Base-by-base conservation (phyloP, 1,139 yeast species). In the Spencermartinsiella ligniputridi region DNA sequence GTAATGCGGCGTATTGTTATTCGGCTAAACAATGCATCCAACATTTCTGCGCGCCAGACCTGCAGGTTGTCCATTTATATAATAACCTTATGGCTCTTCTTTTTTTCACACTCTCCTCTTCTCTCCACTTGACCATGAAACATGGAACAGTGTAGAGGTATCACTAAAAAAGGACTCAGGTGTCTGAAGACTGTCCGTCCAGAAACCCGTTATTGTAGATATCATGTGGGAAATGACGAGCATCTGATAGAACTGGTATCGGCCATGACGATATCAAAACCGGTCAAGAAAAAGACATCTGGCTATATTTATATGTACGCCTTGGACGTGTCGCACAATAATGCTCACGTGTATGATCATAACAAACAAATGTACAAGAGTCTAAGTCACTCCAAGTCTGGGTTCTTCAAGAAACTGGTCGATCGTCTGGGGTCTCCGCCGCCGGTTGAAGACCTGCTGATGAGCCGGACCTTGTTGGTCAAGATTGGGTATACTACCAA, bases 401-500 rank as follows among this genome's bases (percentile, higher is more conserved):
- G n/a, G 15, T 19, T 16, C 12, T 12, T 22, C n/a, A 17, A 17
- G 36, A 17, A 15, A 13, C 40, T 21, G 32, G 29, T 18, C 3
- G 4, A 12, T 2, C 34, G 25, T 16, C 35, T 37, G 5, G 16
- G 18, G 3, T 25, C 22, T 4, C 21, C 33, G 13, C 38, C 41
- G 5, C 32, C 32, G 15, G 15, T 27, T 4, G 15, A 27, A 13
- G 35, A 11, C 22, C 13, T 9, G 13, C 16, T n/a, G 15, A 33
- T 27, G 32, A n/a, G 18, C 20, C 22, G 18, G 12, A 30, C 37
- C 29, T 37, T 54, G 47, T 56, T 62, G 24, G 49, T 62, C 41
- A 62, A 62, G 41, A 61, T 62, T 3, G 66, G 66, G 5, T 58
- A 43, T 44, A 62, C 66, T 1, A 52, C 59, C 25, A 50, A 52